A percentile compares a stretch with the other conserved stretches of the same genome.
Conservation (phyloP, 495 filamentous ascomycete species). For the Cercophora sp. region DNA sequence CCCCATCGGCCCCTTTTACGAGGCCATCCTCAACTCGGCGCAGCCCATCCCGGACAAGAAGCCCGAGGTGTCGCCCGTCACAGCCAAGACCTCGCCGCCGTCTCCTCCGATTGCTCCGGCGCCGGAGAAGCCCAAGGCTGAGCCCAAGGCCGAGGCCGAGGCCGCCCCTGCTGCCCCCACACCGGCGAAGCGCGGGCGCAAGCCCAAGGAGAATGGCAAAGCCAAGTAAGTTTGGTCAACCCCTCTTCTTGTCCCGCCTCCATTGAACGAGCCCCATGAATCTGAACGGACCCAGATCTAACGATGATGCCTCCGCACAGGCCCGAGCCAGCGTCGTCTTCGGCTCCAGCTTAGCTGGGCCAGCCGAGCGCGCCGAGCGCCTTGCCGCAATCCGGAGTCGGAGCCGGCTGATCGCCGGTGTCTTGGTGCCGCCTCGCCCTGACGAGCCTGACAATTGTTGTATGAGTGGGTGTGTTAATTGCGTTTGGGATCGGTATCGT, state of each 20-base stretch:
- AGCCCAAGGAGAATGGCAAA: constrained; percentile 19
- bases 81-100: constrained; percentile 12
- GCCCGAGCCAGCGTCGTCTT: constrained; percentile 70
- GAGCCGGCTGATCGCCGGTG: constrained; percentile 65
- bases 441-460: constrained; percentile 97
- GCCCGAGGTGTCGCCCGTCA: constrained; percentile 25
- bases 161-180: constrained; percentile 34
- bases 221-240: constrained; percentile 34
- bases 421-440: constrained; percentile 76
- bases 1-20: constrained; percentile 40
- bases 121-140: constrained; percentile 9
- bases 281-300: constrained; percentile 22
- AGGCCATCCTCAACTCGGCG: constrained; percentile 43
- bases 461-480: constrained; percentile 97
- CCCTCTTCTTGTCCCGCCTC: constrained; percentile 17
- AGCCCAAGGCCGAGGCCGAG: constrained; percentile 23
- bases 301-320: constrained; percentile 39
- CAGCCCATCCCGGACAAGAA: constrained; percentile 28
- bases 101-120: constrained; percentile 7
- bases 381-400: constrained; percentile 52
- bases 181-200: constrained; percentile 25
- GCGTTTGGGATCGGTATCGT: constrained; percentile 88
- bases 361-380: constrained; percentile 58
- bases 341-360: constrained; percentile 65
- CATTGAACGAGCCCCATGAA: constrained; percentile 24